Conservation (phyloP, 805 yeast genomes). For the Hyphopichia homilentoma region DNA sequence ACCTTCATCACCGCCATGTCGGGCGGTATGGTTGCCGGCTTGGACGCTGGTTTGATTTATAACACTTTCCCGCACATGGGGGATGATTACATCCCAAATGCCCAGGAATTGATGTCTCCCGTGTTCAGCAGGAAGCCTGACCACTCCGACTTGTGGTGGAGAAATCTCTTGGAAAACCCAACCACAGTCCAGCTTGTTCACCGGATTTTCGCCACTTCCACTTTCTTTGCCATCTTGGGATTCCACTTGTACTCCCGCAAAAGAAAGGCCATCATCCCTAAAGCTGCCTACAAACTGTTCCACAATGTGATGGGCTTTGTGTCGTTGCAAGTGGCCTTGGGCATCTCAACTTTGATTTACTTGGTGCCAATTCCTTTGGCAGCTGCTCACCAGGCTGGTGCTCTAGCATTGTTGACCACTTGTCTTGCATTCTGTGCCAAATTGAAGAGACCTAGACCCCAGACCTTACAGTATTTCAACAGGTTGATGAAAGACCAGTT, state of each 20-base stretch:
- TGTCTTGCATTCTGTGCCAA: constrained; percentile 49
- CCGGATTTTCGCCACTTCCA: constrained; percentile 76
- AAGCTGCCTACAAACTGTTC: constrained; percentile 49
- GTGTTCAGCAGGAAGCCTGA: constrained; percentile 65
- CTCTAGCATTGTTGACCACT: constrained; percentile 79
- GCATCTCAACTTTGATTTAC: constrained; percentile 80
- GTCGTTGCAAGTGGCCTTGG: constrained; percentile 76
- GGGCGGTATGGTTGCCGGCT: constrained; percentile 97
- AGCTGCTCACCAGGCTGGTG: constrained; percentile 96
- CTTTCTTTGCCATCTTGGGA: constrained; percentile 68
- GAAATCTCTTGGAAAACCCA: constrained; percentile 92
- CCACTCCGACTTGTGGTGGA: constrained; percentile 77
- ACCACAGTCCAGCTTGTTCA: constrained; percentile 92
- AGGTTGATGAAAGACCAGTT: constrained; percentile 25
- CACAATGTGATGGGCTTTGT: constrained; percentile 80
- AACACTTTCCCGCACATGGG: constrained; percentile 98
- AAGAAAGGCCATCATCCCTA: constrained; percentile 54
- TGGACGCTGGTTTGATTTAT: constrained; percentile 95
- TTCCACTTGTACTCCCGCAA: constrained; percentile 65
- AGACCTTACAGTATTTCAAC: constrained; percentile 27
- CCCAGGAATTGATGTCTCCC: constrained; percentile 73
- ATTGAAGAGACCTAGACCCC: constrained; percentile 36
- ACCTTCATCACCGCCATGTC: constrained; percentile 92
- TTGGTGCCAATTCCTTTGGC: constrained; percentile 92
- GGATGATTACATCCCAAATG: constrained; percentile 69